Percentiles rank a stretch among this genome's conserved stretches.
phyloP scores from a whole-genome alignment of 345 rosid species.

The Punica granatum region DNA sequence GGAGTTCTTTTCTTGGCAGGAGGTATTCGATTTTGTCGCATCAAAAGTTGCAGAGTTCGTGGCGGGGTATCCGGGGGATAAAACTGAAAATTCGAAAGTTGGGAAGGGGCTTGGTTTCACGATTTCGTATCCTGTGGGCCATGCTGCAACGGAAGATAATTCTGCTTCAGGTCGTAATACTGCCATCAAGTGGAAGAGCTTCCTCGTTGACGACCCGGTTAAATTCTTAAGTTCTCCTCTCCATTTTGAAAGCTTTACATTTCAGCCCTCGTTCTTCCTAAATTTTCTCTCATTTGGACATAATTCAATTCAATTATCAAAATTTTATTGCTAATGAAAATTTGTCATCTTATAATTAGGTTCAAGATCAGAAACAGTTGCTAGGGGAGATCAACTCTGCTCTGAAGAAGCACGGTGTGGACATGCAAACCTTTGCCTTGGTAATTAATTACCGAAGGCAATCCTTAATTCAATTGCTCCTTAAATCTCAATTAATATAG shows the following conservation, averaged over 20 bases:
- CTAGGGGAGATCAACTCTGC: conserved; percentile 34
- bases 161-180: conserved; percentile 22
- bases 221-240: conserved; percentile 8
- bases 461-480: too few species aligned
- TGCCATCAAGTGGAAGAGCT: conserved; percentile 34
- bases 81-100: conserved; percentile 10
- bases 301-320: background rate
- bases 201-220: conserved; percentile 32
- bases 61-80: conserved; percentile 19
- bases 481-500: too few species aligned
- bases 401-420: conserved; percentile 30
- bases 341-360: background rate
- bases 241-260: background rate
- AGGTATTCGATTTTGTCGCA: conserved; percentile 37
- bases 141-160: conserved; percentile 5
- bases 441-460: too few species aligned
- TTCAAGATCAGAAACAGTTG: conserved; percentile 24
- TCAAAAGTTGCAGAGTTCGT: conserved; percentile 38
- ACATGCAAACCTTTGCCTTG: conserved; percentile 27
- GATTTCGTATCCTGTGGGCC: conserved; percentile 30
- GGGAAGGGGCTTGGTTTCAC: conserved; percentile 38
- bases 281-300: too few species aligned
- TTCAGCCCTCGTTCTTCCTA: background rate
- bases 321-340: background rate
- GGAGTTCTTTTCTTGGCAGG: conserved; percentile 17